phyloP scores from a whole-genome alignment of 1,139 yeast genomes.

The Taphrina deformans region DNA sequence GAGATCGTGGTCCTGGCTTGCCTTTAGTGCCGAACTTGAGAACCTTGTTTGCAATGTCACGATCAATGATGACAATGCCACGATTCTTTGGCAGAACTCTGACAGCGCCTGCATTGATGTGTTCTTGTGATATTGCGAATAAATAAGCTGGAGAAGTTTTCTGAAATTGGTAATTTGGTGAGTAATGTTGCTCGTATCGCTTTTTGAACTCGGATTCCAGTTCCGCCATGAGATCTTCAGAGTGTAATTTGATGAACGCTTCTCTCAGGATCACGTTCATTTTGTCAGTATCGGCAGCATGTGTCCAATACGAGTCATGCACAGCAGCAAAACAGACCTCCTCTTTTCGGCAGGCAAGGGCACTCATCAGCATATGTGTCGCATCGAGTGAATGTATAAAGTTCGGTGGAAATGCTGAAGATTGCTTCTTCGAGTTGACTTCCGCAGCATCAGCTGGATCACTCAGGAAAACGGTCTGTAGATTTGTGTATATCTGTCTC shows the following conservation, averaged over 20 bases:
- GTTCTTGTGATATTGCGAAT: constrained; percentile 57
- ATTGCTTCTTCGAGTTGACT: constrained; percentile 85
- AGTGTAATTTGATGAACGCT: constrained; percentile 76
- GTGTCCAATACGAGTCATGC: constrained; percentile 98
- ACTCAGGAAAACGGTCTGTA: constrained; percentile 76
- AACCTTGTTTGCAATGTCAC: constrained; percentile 13
- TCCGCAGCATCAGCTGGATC: constrained; percentile 82
- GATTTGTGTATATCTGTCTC: constrained; percentile 67
- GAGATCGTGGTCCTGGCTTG: background rate
- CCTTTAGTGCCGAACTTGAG: constrained; percentile 12
- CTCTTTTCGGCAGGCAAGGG: constrained; percentile 68
- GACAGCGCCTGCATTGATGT: constrained; percentile 53
- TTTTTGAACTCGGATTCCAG: constrained; percentile 76
- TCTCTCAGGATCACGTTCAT: constrained; percentile 77
- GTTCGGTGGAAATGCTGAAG: constrained; percentile 93
- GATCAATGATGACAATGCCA: constrained; percentile 11
- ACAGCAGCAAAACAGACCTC: constrained; percentile 88
- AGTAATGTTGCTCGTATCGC: constrained; percentile 67
- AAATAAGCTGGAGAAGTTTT: constrained; percentile 55
- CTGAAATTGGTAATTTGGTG: constrained; percentile 60
- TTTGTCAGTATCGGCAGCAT: constrained; percentile 74
- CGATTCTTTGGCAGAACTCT: constrained; percentile 4
- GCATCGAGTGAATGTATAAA: constrained; percentile 95
- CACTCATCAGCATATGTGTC: constrained; percentile 91
- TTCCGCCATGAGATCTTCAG: constrained; percentile 65